A percentile compares a stretch with the other conserved stretches of the same genome.
Evolutionary conservation across 2,329 filamentous ascomycete genomes (phyloP).

Genomic region (Fonsecaea multimorphosa): DNA sequence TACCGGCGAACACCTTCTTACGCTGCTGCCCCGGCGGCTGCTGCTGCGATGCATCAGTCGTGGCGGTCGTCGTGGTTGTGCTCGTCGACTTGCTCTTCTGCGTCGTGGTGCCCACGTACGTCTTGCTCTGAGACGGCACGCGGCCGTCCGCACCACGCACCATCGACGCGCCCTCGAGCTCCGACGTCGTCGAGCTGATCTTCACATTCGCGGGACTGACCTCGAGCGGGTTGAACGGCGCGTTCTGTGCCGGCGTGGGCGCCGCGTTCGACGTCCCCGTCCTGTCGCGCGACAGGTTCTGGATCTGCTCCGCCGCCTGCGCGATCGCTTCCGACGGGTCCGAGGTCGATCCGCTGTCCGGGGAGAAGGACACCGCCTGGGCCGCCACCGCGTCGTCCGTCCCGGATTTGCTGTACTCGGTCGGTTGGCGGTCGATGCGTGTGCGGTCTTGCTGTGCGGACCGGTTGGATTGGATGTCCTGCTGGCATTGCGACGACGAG

Average conservation of each 20-base stretch:
- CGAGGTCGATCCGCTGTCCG: background rate
- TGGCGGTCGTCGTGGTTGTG: background rate
- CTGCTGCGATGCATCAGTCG: too few relatives aligned
- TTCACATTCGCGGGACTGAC: slow-evolving; percentile 25
- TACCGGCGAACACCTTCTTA: slow-evolving; percentile 9
- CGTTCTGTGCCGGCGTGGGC: background rate
- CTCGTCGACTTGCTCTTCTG: slow-evolving; percentile 3
- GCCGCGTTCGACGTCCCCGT: background rate
- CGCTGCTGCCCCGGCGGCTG: background rate
- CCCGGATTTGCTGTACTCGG: slow-evolving; percentile 27
- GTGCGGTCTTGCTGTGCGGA: slow-evolving; percentile 23
- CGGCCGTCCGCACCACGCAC: background rate
- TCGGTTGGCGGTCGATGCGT: slow-evolving; percentile 29
- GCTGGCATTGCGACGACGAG: slow-evolving; percentile 8
- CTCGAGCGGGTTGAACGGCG: slow-evolving; percentile 24
- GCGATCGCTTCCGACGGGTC: slow-evolving; percentile 13
- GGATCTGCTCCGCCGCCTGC: slow-evolving; percentile 2
- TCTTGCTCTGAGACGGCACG: slow-evolving; percentile 5
- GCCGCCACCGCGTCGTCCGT: slow-evolving; percentile 32
- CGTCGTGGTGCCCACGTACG: slow-evolving; percentile 7
- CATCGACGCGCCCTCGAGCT: slow-evolving; percentile 6
- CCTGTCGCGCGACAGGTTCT: background rate
- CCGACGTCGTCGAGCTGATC: slow-evolving; percentile 15
- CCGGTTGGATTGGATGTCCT: slow-evolving; percentile 16
- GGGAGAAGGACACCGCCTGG: slow-evolving; percentile 16